Percentiles rank a stretch among this genome's conserved stretches.
These are phyloP conservation scores for Jackrogersella minutella DNA, from an alignment of 495 filamentous ascomycete genomes.

Conservation along the genomic window DNA sequence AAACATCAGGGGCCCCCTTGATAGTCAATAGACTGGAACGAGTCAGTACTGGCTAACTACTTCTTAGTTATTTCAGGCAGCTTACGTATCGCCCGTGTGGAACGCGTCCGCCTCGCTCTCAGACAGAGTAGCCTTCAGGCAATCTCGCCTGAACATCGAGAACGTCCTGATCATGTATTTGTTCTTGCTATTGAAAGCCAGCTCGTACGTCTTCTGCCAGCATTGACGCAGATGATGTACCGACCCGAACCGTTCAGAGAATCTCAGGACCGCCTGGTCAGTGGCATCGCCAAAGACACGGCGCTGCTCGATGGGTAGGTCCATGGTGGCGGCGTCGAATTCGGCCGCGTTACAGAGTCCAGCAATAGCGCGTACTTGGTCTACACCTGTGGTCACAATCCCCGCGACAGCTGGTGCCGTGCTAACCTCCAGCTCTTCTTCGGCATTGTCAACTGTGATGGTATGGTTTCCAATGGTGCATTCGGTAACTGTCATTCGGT, in stretches of 20 bases:
- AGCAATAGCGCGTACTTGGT: slow-evolving; percentile 59
- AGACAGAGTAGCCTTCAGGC: slow-evolving; percentile 47
- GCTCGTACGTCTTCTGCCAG: slow-evolving; percentile 68
- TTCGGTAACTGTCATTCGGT: slow-evolving; percentile 68
- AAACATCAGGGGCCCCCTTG: slow-evolving; percentile 71
- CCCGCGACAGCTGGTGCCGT: slow-evolving; percentile 41
- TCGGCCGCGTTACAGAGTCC: slow-evolving; percentile 75
- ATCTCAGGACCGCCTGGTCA: slow-evolving; percentile 72
- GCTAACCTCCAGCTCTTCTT: slow-evolving; percentile 49
- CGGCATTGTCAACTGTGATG: slow-evolving; percentile 50
- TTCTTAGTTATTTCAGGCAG: background rate
- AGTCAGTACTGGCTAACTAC: background rate
- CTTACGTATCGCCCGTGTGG: slow-evolving; percentile 53
- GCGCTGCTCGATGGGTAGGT: slow-evolving; percentile 61
- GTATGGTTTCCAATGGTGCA: slow-evolving; percentile 55
- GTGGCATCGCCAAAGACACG: slow-evolving; percentile 76
- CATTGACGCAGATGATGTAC: slow-evolving; percentile 57
- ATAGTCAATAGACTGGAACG: slow-evolving; percentile 58
- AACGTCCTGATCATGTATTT: slow-evolving; percentile 72
- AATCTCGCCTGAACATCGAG: slow-evolving; percentile 48
- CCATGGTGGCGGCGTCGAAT: slow-evolving; percentile 67
- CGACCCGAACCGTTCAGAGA: slow-evolving; percentile 65
- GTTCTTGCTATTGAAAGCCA: slow-evolving; percentile 81
- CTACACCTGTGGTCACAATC: slow-evolving; percentile 48
- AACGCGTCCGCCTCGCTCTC: slow-evolving; percentile 48